These are phyloP conservation scores for Tubosaeta brunneosetosa DNA, from an alignment of 768 basidiomycete species.

Conservation along the genomic window DNA sequence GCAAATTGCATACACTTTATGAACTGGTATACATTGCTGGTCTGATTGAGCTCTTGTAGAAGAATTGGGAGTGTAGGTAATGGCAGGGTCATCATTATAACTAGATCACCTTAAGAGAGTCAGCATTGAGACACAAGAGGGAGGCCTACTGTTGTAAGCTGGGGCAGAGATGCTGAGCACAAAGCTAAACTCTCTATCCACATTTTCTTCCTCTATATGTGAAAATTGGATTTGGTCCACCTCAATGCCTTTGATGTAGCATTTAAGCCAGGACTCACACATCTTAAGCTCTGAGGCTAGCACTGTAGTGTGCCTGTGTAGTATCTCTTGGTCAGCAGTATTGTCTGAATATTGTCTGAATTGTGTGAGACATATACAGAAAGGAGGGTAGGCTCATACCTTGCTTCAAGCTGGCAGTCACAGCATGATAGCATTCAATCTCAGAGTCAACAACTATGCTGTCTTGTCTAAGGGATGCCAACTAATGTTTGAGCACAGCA, in stretches of 20 bases:
- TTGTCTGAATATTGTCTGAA: too few species aligned
- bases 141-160: slow-evolving; percentile 58
- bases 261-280: slow-evolving; percentile 55
- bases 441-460: slow-evolving; percentile 56
- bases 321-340: slow-evolving; percentile 54
- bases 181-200: slow-evolving; percentile 64
- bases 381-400: slow-evolving; percentile 39
- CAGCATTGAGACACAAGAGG: neutral
- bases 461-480: slow-evolving; percentile 58
- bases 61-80: slow-evolving; percentile 64
- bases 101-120: slow-evolving; percentile 34
- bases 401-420: slow-evolving; percentile 57
- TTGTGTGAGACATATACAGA: neutral
- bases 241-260: slow-evolving; percentile 74
- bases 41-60: slow-evolving; percentile 47
- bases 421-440: slow-evolving; percentile 65
- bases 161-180: slow-evolving; percentile 67
- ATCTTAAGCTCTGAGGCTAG: slow-evolving; percentile 51
- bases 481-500: slow-evolving; percentile 58
- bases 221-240: slow-evolving; percentile 67
- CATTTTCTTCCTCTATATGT: slow-evolving; percentile 53
- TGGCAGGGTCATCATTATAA: slow-evolving; percentile 73
- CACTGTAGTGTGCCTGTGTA: slow-evolving; percentile 49
- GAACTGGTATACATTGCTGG: too few species aligned
- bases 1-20: too few species aligned